Evolutionary conservation across 2,329 filamentous ascomycete species (phyloP), one percentile per base, ranked within the genome.

Genomic region (Ilyonectria destructans): DNA sequence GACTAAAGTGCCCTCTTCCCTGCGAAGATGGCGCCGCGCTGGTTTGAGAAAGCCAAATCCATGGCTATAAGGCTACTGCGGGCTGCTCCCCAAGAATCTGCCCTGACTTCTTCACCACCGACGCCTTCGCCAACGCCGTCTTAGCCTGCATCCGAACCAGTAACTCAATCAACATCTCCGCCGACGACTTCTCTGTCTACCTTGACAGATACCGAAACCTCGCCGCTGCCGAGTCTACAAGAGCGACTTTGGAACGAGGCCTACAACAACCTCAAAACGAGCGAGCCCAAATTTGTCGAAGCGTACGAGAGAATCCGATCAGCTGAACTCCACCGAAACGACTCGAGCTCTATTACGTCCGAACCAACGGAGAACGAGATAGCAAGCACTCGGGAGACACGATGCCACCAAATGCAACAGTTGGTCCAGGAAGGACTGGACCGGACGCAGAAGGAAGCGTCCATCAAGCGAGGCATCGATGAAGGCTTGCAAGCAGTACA

Each of bases 161-260:
- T 5, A 3, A 9, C 33, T 8, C 8, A 5, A 35, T 5, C 33
- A 5, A 9, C 33, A 35, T 13, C 33, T 35, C 33, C 2, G 35
- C 35, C 35, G 13, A 37, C 35, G 15, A 6, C 21, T 23, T 23
- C 21, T 23, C 21, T 4, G 4, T 4, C 21, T 4, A 23, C 21
- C 21, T 23, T 4, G 12, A 9, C 35, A 10, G 35, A 15, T 15
- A 3, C 35, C 10, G 8, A 37, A 37, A 37, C 35, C 35, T 37
- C 10, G 12, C 12, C 4, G 33, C 33, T 35, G 21, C 21, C 21
- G 12, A 35, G 33, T 13, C 33, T 35, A 9, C 12, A 35, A 35
- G 68, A 59, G 51, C 58, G 40, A 23, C 61, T 74, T 12, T 76
- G 71, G 74, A 71, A 75, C 46, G 5, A 58, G n/a, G 72, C 72